phyloP scores from a whole-genome alignment of 257 asterid genomes.

The Solanum verrucosum region DNA sequence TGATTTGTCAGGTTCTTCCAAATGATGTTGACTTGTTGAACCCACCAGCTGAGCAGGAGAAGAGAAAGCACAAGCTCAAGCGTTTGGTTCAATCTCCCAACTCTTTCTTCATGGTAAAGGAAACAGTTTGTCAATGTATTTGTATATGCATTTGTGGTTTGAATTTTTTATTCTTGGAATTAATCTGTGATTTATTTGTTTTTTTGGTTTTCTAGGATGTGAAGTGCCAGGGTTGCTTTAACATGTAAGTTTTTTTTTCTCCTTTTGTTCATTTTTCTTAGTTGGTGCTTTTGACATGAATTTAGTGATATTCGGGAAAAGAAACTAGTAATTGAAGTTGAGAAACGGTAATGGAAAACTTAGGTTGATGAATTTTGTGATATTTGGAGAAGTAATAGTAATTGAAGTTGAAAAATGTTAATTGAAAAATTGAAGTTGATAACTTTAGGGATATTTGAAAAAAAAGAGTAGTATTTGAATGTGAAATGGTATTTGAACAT shows the following conservation, averaged over 20 bases:
- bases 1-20: conserved; percentile 5
- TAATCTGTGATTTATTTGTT: neutral
- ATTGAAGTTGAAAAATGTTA: neutral
- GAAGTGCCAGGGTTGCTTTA: conserved; percentile 28
- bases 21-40: conserved; percentile 20
- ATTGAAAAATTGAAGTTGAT: neutral
- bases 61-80: conserved; percentile 23
- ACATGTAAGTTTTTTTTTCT: conserved; percentile 14
- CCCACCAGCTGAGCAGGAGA: conserved; percentile 14
- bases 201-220: conserved; percentile 13
- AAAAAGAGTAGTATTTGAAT: neutral
- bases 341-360: neutral
- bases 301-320: neutral
- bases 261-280: neutral
- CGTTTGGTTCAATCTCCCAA: conserved; percentile 19
- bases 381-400: neutral
- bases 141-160: neutral
- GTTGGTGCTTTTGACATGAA: neutral
- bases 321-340: neutral
- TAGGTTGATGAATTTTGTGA: neutral
- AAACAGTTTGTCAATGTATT: neutral
- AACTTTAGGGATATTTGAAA: neutral
- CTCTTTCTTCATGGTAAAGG: conserved; percentile 18
- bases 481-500: neutral
- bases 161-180: neutral